Evolutionary conservation across 805 yeast species (phyloP).

Genomic region (Candida koratica): DNA sequence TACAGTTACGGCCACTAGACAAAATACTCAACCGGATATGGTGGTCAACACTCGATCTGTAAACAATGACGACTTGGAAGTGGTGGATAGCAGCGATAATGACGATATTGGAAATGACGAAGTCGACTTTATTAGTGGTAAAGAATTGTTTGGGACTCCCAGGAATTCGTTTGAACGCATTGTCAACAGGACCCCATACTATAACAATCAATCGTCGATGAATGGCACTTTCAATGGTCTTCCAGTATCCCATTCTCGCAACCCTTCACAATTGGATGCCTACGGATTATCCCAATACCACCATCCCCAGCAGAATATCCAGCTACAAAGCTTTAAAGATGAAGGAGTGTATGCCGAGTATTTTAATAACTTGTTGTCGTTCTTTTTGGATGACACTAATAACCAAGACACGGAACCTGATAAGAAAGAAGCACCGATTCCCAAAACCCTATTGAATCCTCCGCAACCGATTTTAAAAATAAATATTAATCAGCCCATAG

Average conservation of each 20-base stretch:
- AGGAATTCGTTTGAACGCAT: conserved; percentile 34
- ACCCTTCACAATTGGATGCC: conserved; percentile 28
- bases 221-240: conserved; percentile 4
- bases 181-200: conserved; percentile 14
- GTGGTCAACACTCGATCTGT: conserved; percentile 23
- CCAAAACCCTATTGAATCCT: conserved; percentile 46
- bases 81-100: conserved; percentile 28
- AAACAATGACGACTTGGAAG: conserved; percentile 35
- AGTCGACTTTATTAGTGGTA: conserved; percentile 36
- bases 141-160: conserved; percentile 41
- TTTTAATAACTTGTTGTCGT: conserved; percentile 44
- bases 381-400: conserved; percentile 45
- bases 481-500: conserved; percentile 80
- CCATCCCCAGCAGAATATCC: conserved; percentile 25
- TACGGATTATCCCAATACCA: conserved; percentile 40
- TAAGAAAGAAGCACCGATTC: conserved; percentile 15
- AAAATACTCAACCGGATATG: conserved; percentile 40
- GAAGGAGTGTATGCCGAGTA: conserved; percentile 34
- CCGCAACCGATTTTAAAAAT: conserved; percentile 55
- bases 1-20: conserved; percentile 23
- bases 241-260: conserved; percentile 12
- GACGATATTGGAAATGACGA: conserved; percentile 24
- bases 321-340: conserved; percentile 17
- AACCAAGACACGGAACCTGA: conserved; percentile 9
- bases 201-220: conserved; percentile 9